phyloP scores from a whole-genome alignment of 1,284 basidiomycete species.

The Baeospora myosura region DNA sequence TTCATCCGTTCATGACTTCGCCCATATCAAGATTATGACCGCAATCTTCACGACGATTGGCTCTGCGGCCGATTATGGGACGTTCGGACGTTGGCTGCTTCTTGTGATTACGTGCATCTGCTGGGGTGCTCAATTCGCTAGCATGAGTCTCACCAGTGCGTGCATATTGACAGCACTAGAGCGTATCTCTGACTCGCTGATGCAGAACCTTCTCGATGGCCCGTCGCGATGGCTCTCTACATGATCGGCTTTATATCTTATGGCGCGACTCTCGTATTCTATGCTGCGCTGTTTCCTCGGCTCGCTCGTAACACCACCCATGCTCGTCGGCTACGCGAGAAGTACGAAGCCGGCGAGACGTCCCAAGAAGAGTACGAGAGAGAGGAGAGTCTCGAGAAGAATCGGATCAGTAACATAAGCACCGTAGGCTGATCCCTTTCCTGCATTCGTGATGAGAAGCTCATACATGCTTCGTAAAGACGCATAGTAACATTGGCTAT shows the following conservation, averaged over 20 bases:
- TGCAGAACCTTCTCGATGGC: conserved; percentile 63
- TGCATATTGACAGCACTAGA: conserved; percentile 8
- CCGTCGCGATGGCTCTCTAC: conserved; percentile 68
- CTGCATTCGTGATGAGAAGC: conserved; percentile 5
- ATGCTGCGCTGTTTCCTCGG: conserved; percentile 75
- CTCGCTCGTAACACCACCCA: conserved; percentile 74
- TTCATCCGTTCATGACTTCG: background rate
- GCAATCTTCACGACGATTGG: conserved; percentile 76
- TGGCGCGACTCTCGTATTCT: conserved; percentile 75
- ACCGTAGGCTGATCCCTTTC: conserved; percentile 44
- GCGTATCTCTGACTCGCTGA: conserved; percentile 1
- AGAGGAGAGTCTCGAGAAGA: conserved; percentile 79
- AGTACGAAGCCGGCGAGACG: conserved; percentile 54
- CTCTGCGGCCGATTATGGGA: conserved; percentile 76
- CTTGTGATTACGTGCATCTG: conserved; percentile 66
- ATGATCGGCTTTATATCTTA: conserved; percentile 77
- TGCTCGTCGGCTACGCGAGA: conserved; percentile 50
- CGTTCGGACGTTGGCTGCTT: conserved; percentile 71
- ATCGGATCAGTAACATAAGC: conserved; percentile 78
- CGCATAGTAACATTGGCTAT: conserved; percentile 72
- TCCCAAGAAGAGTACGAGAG: conserved; percentile 57
- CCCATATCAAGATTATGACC: conserved; percentile 57
- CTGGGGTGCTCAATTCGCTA: conserved; percentile 75
- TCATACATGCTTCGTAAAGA: conserved; percentile 29
- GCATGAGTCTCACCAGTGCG: conserved; percentile 63